Evolutionary conservation across 2,329 filamentous ascomycete species (phyloP).

Genomic region (Fonsecaea erecta): DNA sequence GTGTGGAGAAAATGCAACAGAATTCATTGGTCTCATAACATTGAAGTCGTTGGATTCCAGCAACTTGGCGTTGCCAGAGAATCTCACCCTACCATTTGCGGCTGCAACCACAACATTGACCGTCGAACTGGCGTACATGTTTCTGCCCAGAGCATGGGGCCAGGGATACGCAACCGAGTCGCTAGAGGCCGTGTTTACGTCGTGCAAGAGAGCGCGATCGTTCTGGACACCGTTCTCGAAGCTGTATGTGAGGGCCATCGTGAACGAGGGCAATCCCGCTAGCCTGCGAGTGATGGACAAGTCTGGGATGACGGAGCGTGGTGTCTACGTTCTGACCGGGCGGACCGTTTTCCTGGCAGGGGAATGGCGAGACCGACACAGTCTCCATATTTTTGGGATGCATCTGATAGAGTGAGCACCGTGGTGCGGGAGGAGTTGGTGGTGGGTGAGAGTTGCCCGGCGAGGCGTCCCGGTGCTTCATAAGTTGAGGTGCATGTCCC

Average conservation of each 20-base stretch:
- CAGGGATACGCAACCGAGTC: slow-evolving; percentile 38
- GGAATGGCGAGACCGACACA: slow-evolving; percentile 37
- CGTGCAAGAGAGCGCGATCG: slow-evolving; percentile 30
- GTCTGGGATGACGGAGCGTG: slow-evolving; percentile 38
- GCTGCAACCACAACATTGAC: slow-evolving; percentile 33
- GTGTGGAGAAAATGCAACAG: not conserved
- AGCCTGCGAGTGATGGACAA: slow-evolving; percentile 44
- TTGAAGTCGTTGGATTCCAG: not conserved
- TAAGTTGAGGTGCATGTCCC: no score
- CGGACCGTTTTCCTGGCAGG: slow-evolving; percentile 38
- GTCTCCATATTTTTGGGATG: slow-evolving; percentile 40
- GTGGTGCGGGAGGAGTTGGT: no score
- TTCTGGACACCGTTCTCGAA: slow-evolving; percentile 40
- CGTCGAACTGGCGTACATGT: slow-evolving; percentile 35
- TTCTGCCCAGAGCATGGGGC: slow-evolving; percentile 35
- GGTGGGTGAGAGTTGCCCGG: no score
- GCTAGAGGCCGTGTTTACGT: slow-evolving; percentile 38
- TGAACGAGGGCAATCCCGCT: slow-evolving; percentile 41
- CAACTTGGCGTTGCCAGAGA: not conserved
- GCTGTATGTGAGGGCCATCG: slow-evolving; percentile 42
- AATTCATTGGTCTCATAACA: not conserved
- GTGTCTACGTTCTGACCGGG: slow-evolving; percentile 40
- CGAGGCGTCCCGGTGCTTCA: no score
- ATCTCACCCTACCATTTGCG: slow-evolving; percentile 11
- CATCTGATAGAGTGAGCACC: slow-evolving; percentile 22